Conservation (phyloP, 257 asterid genomes). For the Scutellaria barbata region DNA sequence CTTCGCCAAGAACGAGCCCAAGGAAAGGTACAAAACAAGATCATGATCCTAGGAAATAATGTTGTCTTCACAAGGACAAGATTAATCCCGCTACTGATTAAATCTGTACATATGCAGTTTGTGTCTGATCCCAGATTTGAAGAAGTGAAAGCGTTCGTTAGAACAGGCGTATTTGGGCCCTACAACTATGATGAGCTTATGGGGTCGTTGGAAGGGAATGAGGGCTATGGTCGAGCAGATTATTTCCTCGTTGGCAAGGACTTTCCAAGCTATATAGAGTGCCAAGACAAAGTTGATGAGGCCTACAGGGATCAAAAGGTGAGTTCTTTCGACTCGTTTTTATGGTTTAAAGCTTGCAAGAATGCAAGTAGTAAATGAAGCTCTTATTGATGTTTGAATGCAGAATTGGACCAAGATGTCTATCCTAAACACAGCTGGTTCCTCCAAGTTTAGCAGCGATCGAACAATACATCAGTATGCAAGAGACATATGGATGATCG, state of each 20-base stretch:
- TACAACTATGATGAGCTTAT: slow-evolving; percentile 55
- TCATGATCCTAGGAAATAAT: background rate
- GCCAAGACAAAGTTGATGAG: slow-evolving; percentile 70
- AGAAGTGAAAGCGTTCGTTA: slow-evolving; percentile 61
- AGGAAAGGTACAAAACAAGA: slow-evolving; percentile 53
- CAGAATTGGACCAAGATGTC: slow-evolving; percentile 79
- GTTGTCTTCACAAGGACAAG: background rate
- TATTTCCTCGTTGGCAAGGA: slow-evolving; percentile 76
- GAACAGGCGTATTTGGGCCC: slow-evolving; percentile 55
- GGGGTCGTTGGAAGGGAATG: slow-evolving; percentile 75
- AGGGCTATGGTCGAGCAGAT: slow-evolving; percentile 71
- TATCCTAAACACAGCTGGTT: slow-evolving; percentile 68
- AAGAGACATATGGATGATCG: slow-evolving; percentile 69
- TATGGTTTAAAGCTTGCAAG: background rate
- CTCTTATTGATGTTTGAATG: slow-evolving; percentile 13
- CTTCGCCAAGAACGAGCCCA: slow-evolving; percentile 62
- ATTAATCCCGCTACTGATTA: background rate
- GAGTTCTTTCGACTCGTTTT: background rate
- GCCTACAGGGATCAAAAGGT: slow-evolving; percentile 67
- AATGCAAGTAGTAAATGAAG: no score
- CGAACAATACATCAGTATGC: slow-evolving; percentile 71
- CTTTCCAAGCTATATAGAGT: slow-evolving; percentile 65
- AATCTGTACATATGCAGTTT: slow-evolving; percentile 44
- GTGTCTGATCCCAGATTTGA: slow-evolving; percentile 65
- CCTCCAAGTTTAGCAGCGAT: slow-evolving; percentile 72